Evolutionary conservation across 2,329 filamentous ascomycete species (phyloP).

Genomic region (Epichloe bromicola): DNA sequence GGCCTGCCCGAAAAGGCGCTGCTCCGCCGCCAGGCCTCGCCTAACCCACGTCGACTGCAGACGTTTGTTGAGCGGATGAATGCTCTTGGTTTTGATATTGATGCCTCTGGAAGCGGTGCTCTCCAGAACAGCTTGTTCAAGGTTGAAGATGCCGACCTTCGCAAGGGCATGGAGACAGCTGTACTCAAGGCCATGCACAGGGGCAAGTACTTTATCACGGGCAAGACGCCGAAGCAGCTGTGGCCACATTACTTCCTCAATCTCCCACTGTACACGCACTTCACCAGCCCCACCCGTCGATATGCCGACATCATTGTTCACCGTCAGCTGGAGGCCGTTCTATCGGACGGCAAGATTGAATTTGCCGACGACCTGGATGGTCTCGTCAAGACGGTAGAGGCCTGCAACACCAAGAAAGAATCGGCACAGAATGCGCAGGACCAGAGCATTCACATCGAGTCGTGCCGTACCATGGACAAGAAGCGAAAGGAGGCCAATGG

Average conservation of each 20-base stretch:
- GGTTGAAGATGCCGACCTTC: slow-evolving; percentile 74
- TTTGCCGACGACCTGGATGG: slow-evolving; percentile 82
- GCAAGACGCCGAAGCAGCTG: slow-evolving; percentile 64
- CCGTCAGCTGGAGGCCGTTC: slow-evolving; percentile 76
- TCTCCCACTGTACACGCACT: slow-evolving; percentile 89
- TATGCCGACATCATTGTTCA: slow-evolving; percentile 94
- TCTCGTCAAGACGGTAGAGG: slow-evolving; percentile 82
- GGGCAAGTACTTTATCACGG: slow-evolving; percentile 84
- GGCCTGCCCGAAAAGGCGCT: slow-evolving; percentile 85
- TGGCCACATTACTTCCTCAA: slow-evolving; percentile 88
- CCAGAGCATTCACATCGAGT: slow-evolving; percentile 96
- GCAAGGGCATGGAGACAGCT: slow-evolving; percentile 96
- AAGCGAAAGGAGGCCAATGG: slow-evolving; percentile 74
- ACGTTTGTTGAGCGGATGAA: slow-evolving; percentile 91
- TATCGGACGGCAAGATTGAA: slow-evolving; percentile 71
- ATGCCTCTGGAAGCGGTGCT: slow-evolving; percentile 76
- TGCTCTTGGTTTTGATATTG: slow-evolving; percentile 78
- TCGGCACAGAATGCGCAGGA: slow-evolving; percentile 95
- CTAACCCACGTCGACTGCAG: slow-evolving; percentile 76
- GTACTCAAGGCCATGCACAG: slow-evolving; percentile 91
- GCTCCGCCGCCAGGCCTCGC: slow-evolving; percentile 71
- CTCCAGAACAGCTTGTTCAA: slow-evolving; percentile 93
- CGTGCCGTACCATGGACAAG: slow-evolving; percentile 91
- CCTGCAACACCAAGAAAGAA: slow-evolving; percentile 98
- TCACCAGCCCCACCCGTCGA: slow-evolving; percentile 86